Percentiles rank a stretch among this genome's conserved stretches.
phyloP scores from a whole-genome alignment of 176 grass and related monocot species.

The Carex myosuroides region DNA sequence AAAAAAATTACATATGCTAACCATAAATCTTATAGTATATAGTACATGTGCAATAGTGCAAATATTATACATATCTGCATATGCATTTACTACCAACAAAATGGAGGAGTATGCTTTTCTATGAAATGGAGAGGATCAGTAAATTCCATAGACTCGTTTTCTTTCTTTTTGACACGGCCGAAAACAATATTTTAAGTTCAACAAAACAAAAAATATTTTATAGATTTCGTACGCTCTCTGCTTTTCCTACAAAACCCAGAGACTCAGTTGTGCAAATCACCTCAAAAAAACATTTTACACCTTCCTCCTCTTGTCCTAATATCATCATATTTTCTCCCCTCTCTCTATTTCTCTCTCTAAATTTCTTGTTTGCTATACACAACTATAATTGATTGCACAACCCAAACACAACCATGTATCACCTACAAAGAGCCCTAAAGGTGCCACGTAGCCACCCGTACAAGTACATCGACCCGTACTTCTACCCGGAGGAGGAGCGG shows the following conservation, averaged over 20 bases:
- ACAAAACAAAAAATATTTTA: neutral
- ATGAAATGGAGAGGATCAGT: neutral
- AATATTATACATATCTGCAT: neutral
- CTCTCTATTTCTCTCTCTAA: neutral
- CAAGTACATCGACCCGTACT: slow-evolving; percentile 25
- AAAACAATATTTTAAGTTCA: neutral
- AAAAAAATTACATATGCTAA: too few species aligned
- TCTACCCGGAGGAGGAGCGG: slow-evolving; percentile 8
- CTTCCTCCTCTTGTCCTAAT: neutral
- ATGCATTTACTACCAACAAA: neutral
- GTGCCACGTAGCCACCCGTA: slow-evolving; percentile 20
- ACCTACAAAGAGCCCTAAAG: slow-evolving; percentile 19
- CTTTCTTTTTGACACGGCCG: neutral
- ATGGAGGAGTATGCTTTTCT: neutral
- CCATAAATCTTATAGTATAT: neutral
- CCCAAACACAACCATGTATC: slow-evolving; percentile 3
- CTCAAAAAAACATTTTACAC: slow-evolving; percentile 13
- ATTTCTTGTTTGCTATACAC: neutral
- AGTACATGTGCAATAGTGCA: neutral
- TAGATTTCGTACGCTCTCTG: neutral
- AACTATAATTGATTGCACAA: neutral
- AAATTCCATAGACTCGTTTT: neutral
- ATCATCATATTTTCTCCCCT: neutral
- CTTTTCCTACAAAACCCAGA: slow-evolving; percentile 14
- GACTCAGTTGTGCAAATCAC: neutral